Evolutionary conservation across 345 rosid genomes (phyloP).

Genomic region (Eucalyptus rudis): DNA sequence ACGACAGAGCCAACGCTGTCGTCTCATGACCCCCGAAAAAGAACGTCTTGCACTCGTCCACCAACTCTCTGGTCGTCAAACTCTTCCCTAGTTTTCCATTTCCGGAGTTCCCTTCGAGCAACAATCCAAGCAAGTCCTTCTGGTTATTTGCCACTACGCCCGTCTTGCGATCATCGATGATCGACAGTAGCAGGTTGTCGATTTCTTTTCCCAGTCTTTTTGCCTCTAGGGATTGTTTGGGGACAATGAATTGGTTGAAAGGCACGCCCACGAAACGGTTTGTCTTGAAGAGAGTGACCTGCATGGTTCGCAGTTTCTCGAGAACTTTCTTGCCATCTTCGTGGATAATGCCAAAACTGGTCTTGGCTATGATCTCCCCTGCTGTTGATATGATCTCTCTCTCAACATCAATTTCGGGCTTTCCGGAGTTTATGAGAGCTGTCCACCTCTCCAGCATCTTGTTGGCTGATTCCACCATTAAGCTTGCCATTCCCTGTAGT

Average conservation of each 20-base stretch:
- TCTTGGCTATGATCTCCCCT: slow-evolving; percentile 77
- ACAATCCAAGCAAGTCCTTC: slow-evolving; percentile 48
- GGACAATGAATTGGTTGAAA: slow-evolving; percentile 35
- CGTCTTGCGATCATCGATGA: slow-evolving; percentile 35
- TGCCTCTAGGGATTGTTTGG: slow-evolving; percentile 37
- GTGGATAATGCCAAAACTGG: slow-evolving; percentile 74
- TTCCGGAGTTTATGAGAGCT: slow-evolving; percentile 27
- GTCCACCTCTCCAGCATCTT: slow-evolving; percentile 71
- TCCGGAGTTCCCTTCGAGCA: slow-evolving; percentile 15
- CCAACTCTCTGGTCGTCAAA: slow-evolving; percentile 44
- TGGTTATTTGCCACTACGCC: background rate
- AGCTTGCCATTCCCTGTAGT: slow-evolving; percentile 52
- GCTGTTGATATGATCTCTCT: slow-evolving; percentile 54
- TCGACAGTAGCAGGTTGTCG: slow-evolving; percentile 42
- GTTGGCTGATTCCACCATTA: slow-evolving; percentile 73
- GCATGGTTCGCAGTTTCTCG: slow-evolving; percentile 65
- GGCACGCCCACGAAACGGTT: slow-evolving; percentile 90
- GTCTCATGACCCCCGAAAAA: slow-evolving; percentile 96
- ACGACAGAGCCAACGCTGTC: slow-evolving; percentile 76
- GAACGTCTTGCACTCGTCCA: slow-evolving; percentile 94
- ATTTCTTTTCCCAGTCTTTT: slow-evolving; percentile 57
- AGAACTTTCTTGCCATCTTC: slow-evolving; percentile 42
- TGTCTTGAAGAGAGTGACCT: slow-evolving; percentile 53
- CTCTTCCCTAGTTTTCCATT: slow-evolving; percentile 29
- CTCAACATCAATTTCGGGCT: slow-evolving; percentile 56